A percentile compares a stretch with the other conserved stretches of the same genome.
phyloP scores from a whole-genome alignment of 208 protist genomes.

The Histomonas meleagridis region DNA sequence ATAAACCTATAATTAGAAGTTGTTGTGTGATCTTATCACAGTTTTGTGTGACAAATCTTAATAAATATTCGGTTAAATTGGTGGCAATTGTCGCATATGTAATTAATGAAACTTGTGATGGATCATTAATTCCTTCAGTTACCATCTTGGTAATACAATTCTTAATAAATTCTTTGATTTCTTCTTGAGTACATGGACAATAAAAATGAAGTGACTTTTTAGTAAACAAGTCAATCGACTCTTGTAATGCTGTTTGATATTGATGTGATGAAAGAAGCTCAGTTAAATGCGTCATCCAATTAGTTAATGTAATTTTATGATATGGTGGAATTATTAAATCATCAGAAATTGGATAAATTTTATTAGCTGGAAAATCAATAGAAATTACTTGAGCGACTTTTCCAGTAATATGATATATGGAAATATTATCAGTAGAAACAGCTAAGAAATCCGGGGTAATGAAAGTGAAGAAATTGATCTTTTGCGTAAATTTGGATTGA shows the following conservation, averaged over 20 bases:
- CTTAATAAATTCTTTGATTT: not conserved
- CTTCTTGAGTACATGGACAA: not conserved
- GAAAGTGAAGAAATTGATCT: not conserved
- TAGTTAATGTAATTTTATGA: not conserved
- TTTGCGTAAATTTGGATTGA: not conserved
- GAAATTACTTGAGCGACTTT: not conserved
- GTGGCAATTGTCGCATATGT: not conserved
- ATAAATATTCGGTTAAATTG: not conserved
- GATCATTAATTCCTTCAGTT: not conserved
- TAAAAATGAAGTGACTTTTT: not conserved
- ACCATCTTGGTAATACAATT: not conserved
- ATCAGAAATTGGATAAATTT: not conserved
- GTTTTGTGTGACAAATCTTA: not conserved
- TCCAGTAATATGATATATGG: not conserved
- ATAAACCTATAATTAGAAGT: not conserved
- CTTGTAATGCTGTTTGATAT: not conserved
- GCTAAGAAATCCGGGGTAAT: not conserved
- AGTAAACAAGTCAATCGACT: not conserved
- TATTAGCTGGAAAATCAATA: not conserved
- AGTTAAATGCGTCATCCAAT: not conserved
- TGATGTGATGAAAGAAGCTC: not conserved
- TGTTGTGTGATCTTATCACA: not conserved
- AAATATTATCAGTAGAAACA: not conserved
- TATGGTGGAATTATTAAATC: not conserved
- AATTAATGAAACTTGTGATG: not conserved